Conservation (phyloP, 169 alveolate genomes). For the Babesia bovis region DNA sequence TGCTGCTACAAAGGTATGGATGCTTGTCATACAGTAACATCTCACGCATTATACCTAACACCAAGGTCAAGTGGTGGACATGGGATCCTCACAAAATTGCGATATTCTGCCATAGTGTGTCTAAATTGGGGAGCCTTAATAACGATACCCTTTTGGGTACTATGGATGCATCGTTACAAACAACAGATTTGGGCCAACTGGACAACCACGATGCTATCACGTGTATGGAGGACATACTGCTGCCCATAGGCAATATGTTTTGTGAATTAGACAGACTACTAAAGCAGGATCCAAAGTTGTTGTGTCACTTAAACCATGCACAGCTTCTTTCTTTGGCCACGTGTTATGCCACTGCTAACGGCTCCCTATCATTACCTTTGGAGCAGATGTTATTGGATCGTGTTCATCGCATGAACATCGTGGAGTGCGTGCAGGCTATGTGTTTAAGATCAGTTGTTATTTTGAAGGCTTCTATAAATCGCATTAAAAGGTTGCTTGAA, state of each 20-base stretch:
- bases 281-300: no score
- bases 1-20: slow-evolving; percentile 2
- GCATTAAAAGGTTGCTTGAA: background rate
- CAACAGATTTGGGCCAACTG: no score
- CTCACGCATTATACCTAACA: no score
- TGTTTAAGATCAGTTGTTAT: background rate
- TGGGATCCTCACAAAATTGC: slow-evolving; percentile 31
- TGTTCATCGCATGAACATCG: background rate
- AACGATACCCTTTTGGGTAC: no score
- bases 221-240: no score
- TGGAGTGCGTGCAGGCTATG: slow-evolving; percentile 6
- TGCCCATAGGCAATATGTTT: no score
- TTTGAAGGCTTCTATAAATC: background rate
- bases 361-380: background rate
- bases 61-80: background rate
- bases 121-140: no score
- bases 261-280: no score
- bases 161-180: no score
- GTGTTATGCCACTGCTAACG: background rate
- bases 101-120: slow-evolving; percentile 38
- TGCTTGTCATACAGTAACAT: background rate
- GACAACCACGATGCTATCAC: no score
- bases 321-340: slow-evolving; percentile 18
- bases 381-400: background rate
- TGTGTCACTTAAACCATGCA: background rate